A percentile compares a stretch with the other conserved stretches of the same genome.
phyloP scores from a whole-genome alignment of 2,329 filamentous ascomycete species.

The Xylaria digitata region DNA sequence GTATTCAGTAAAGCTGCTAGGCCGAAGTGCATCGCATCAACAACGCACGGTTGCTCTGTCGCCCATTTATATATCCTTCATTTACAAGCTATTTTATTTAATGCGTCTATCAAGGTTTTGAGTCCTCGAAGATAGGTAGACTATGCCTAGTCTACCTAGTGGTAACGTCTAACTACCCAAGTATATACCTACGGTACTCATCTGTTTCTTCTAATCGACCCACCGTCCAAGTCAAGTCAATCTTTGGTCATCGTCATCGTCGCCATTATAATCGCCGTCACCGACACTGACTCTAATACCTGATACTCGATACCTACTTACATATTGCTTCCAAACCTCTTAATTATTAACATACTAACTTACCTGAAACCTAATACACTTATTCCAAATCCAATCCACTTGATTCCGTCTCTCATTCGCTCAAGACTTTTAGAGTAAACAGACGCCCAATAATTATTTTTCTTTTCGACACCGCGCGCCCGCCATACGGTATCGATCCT shows the following conservation, averaged over 20 bases:
- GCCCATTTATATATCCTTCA: constrained; percentile 4
- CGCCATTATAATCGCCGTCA: background rate
- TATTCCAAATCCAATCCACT: background rate
- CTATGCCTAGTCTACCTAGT: too few relatives aligned
- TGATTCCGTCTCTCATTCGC: background rate
- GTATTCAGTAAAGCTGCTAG: constrained; percentile 4
- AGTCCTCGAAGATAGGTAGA: background rate
- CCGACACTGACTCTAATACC: too few relatives aligned
- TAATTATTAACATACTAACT: background rate
- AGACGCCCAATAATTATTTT: constrained; percentile 3
- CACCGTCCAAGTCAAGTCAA: background rate
- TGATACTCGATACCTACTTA: background rate
- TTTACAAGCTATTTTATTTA: constrained; percentile 11
- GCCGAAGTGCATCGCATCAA: constrained; percentile 23
- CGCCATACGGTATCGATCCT: constrained; percentile 7
- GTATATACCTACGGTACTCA: too few relatives aligned
- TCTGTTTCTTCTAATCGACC: background rate
- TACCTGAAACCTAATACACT: constrained; percentile 2
- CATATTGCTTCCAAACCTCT: background rate
- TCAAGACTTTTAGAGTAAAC: constrained; percentile 10
- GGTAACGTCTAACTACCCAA: too few relatives aligned
- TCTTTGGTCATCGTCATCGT: background rate
- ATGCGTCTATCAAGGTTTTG: constrained; percentile 2
- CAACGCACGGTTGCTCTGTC: constrained; percentile 23
- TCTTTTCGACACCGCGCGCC: constrained; percentile 5